A percentile compares a stretch with the other conserved stretches of the same genome.
These are phyloP conservation scores for Phytopythium delawarense DNA, from an alignment of 352 stramenopile species.

Conservation along the genomic window DNA sequence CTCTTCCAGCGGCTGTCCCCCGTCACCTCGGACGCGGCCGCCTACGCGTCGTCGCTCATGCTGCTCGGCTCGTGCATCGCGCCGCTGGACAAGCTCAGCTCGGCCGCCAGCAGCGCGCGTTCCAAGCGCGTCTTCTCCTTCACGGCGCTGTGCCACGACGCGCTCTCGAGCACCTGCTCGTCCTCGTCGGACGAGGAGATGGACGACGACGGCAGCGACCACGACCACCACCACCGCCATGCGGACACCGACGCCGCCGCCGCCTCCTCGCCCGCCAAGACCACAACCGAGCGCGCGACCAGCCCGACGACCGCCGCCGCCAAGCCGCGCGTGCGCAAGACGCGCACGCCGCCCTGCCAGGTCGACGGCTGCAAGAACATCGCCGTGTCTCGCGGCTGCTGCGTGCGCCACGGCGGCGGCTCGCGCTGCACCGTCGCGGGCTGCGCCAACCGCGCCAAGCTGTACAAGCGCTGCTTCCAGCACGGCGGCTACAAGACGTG, in stretches of 20 bases:
- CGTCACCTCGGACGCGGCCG: conserved; percentile 15
- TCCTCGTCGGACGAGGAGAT: conserved; percentile 16
- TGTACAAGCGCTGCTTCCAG: conserved; percentile 66
- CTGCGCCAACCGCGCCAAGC: conserved; percentile 55
- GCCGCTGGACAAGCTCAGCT: conserved; percentile 22
- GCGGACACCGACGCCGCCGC: conserved; percentile 4
- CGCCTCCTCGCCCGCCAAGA: conserved; percentile 4
- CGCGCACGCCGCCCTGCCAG: conserved; percentile 44
- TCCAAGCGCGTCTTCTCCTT: conserved; percentile 9
- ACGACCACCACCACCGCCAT: conserved; percentile 8
- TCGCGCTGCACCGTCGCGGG: conserved; percentile 44
- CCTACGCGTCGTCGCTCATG: conserved; percentile 28
- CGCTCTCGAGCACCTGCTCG: conserved; percentile 8
- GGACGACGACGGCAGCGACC: conserved; percentile 8
- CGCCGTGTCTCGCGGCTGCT: conserved; percentile 45
- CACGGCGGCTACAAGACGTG: conserved; percentile 68
- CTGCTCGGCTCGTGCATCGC: conserved; percentile 30
- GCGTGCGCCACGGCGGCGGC: conserved; percentile 49
- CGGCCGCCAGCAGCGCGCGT: too few relatives aligned
- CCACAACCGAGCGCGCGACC: conserved; percentile 1
- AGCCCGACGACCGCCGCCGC: conserved; percentile 2
- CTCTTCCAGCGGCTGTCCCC: conserved; percentile 28
- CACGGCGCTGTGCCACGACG: conserved; percentile 9
- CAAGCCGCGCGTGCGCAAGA: conserved; percentile 23
- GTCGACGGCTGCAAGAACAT: conserved; percentile 59